These are phyloP conservation scores for Pythium insidiosum DNA, from an alignment of 352 stramenopile genomes.

Conservation along the genomic window DNA sequence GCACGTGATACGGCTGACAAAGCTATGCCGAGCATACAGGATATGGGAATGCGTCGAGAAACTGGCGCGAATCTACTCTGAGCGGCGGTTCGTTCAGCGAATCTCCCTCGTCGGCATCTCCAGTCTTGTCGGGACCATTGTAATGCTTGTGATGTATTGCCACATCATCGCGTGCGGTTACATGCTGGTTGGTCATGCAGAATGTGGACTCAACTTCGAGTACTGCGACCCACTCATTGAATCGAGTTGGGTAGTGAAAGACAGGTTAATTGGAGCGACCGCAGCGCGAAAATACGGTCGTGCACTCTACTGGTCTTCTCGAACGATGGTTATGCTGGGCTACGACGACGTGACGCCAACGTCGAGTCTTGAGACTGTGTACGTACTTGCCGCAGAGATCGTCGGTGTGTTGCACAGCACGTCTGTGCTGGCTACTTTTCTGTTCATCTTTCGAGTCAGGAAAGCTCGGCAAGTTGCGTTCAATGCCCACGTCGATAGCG, in stretches of 20 bases:
- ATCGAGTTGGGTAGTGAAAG: conserved; percentile 52
- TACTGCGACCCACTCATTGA: conserved; percentile 30
- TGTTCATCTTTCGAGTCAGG: conserved; percentile 69
- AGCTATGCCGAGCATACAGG: conserved; percentile 49
- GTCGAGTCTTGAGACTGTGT: conserved; percentile 44
- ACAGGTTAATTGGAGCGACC: conserved; percentile 34
- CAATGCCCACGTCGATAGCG: conserved; percentile 54
- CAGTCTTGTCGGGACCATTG: conserved; percentile 33
- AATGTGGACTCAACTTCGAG: conserved; percentile 47
- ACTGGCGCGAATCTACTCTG: conserved; percentile 42
- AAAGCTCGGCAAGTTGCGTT: conserved; percentile 42
- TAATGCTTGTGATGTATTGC: conserved; percentile 18
- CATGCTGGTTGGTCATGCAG: conserved; percentile 50
- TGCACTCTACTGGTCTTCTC: conserved; percentile 48
- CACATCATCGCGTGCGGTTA: conserved; percentile 66
- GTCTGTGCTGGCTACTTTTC: conserved; percentile 49
- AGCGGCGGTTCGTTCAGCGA: conserved; percentile 30
- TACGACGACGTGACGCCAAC: conserved; percentile 63
- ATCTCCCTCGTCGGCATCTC: conserved; percentile 55
- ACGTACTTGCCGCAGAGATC: conserved; percentile 35
- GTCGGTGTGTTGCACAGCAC: conserved; percentile 44
- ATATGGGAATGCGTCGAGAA: conserved; percentile 26
- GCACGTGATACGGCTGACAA: conserved; percentile 49
- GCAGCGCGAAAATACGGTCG: conserved; percentile 40
- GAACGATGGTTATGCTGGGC: conserved; percentile 48